phyloP scores from a whole-genome alignment of 495 filamentous ascomycete genomes.

The Apiosordaria backusii region DNA sequence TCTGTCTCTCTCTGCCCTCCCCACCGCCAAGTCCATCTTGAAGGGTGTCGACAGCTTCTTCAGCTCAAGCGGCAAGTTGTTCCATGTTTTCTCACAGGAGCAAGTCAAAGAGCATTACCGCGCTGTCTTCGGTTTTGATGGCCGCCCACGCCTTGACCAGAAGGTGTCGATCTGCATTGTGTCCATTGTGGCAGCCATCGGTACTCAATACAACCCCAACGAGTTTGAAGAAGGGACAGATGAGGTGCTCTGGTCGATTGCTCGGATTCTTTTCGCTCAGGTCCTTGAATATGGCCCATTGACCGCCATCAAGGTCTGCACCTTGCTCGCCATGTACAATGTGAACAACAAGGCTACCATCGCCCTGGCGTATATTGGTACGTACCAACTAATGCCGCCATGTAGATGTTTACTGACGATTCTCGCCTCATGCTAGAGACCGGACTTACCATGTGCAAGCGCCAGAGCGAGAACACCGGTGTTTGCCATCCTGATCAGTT shows the following conservation, averaged over 20 bases:
- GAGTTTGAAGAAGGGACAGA: slow-evolving; percentile 20
- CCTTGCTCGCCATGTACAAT: slow-evolving; percentile 33
- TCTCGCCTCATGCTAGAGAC: slow-evolving; percentile 24
- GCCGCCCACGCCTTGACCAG: slow-evolving; percentile 11
- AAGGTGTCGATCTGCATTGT: slow-evolving; percentile 26
- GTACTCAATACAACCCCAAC: slow-evolving; percentile 28
- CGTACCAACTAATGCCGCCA: not conserved
- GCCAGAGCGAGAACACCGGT: slow-evolving; percentile 16
- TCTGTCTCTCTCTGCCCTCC: slow-evolving; percentile 19
- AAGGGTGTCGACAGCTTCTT: slow-evolving; percentile 33
- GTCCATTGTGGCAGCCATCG: slow-evolving; percentile 25
- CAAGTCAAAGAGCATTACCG: slow-evolving; percentile 20
- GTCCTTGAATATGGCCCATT: slow-evolving; percentile 27
- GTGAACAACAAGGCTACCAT: slow-evolving; percentile 29
- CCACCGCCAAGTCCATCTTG: slow-evolving; percentile 21
- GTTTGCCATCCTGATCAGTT: slow-evolving; percentile 7
- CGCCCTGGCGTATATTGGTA: slow-evolving; percentile 32
- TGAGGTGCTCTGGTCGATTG: slow-evolving; percentile 22
- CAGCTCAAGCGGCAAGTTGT: slow-evolving; percentile 30
- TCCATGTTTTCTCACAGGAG: slow-evolving; percentile 28
- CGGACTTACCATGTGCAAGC: slow-evolving; percentile 25
- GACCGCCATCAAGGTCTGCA: slow-evolving; percentile 33
- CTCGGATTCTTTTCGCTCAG: slow-evolving; percentile 21
- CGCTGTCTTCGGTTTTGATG: slow-evolving; percentile 19
- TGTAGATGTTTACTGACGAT: not conserved